A percentile compares a stretch with the other conserved stretches of the same genome.
Evolutionary conservation across 306 rosid species (phyloP).

Genomic region (Cotoneaster glaucophyllus): DNA sequence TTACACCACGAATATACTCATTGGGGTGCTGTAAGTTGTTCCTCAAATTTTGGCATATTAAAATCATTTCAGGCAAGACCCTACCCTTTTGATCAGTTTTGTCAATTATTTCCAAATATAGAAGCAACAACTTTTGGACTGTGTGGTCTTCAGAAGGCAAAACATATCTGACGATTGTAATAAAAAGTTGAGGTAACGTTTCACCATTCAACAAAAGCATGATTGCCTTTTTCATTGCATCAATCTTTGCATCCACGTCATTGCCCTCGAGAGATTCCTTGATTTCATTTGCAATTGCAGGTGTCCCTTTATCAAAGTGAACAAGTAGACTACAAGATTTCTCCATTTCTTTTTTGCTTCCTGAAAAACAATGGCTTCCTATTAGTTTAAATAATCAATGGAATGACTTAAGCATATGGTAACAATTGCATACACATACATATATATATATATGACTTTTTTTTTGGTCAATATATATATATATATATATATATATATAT

Average conservation of each 20-base stretch:
- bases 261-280: conserved; percentile 58
- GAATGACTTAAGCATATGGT: background rate
- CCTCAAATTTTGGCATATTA: conserved; percentile 68
- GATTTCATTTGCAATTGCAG: conserved; percentile 62
- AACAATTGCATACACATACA: background rate
- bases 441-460: no score
- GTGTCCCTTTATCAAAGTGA: conserved; percentile 69
- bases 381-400: background rate
- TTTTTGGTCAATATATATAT: no score
- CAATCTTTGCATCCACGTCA: conserved; percentile 49
- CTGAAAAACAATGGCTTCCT: background rate
- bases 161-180: conserved; percentile 65
- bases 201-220: conserved; percentile 72
- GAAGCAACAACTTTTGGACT: conserved; percentile 61
- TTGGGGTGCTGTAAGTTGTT: conserved; percentile 69
- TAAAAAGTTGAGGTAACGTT: conserved; percentile 65
- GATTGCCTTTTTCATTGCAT: conserved; percentile 62
- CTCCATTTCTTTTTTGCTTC: conserved; percentile 35
- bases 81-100: conserved; percentile 63
- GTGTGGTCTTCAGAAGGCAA: conserved; percentile 83
- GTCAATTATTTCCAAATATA: conserved; percentile 66
- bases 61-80: conserved; percentile 72
- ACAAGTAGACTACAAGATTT: conserved; percentile 57
- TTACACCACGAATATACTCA: conserved; percentile 76
- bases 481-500: background rate